Percentiles rank a stretch among this genome's conserved stretches.
These are phyloP conservation scores for Leptographium lundbergii DNA, from an alignment of 2,329 filamentous ascomycete genomes.

Conservation along the genomic window DNA sequence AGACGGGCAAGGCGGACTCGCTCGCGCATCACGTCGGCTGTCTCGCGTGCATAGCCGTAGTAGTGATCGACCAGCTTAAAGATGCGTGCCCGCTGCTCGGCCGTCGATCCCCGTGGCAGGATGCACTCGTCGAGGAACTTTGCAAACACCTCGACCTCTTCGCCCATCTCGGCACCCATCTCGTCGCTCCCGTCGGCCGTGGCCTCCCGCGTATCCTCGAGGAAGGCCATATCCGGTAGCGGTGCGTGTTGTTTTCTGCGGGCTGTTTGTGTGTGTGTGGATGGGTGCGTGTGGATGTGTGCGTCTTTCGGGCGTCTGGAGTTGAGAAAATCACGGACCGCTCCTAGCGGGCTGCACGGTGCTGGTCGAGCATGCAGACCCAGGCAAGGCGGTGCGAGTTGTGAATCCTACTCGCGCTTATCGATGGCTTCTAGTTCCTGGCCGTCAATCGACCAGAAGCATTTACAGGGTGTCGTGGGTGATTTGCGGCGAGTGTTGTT, in stretches of 20 bases:
- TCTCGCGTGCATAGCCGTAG: conserved; percentile 39
- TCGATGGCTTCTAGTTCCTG: not conserved
- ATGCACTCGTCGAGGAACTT: conserved; percentile 67
- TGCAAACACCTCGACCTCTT: conserved; percentile 80
- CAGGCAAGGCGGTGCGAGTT: not conserved
- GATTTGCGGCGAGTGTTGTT: not conserved
- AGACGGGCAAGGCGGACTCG: conserved; percentile 20
- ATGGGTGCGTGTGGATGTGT: not conserved
- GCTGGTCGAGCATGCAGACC: not conserved
- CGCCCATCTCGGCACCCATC: conserved; percentile 27
- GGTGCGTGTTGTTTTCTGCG: not conserved
- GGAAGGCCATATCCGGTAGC: conserved; percentile 13
- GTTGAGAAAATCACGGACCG: not conserved
- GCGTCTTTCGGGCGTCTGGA: not conserved
- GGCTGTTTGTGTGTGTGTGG: not conserved
- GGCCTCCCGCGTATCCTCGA: conserved; percentile 20
- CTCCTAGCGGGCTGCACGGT: not conserved
- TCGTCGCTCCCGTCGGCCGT: conserved; percentile 24
- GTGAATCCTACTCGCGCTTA: not conserved
- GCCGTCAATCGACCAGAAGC: not conserved
- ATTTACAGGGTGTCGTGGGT: not conserved
- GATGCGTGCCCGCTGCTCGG: conserved; percentile 52
- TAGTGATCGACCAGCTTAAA: conserved; percentile 56
- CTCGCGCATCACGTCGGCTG: conserved; percentile 29
- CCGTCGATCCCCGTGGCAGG: conserved; percentile 29